Percentiles rank a stretch among this genome's conserved stretches.
These are phyloP conservation scores for Leavenworthia alabamica DNA, from an alignment of 345 rosid genomes.

Conservation along the genomic window DNA sequence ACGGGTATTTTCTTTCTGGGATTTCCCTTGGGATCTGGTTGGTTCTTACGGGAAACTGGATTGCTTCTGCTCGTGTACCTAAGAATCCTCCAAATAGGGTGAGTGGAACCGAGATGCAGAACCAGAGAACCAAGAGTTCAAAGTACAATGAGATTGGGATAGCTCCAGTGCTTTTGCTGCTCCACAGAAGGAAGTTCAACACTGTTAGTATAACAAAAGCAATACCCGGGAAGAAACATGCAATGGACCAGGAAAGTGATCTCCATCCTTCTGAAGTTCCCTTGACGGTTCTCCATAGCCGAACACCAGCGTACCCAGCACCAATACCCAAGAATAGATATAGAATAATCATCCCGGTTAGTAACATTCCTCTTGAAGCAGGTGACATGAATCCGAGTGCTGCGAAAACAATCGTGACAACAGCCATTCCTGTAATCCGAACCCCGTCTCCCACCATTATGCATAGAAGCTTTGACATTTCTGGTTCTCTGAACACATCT, in stretches of 20 bases:
- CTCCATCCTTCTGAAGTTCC: slow-evolving; percentile 77
- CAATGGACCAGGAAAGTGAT: slow-evolving; percentile 62
- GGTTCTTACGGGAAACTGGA: slow-evolving; percentile 58
- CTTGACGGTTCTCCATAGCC: slow-evolving; percentile 67
- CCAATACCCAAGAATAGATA: slow-evolving; percentile 67
- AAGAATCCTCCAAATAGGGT: slow-evolving; percentile 72
- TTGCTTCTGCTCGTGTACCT: slow-evolving; percentile 61
- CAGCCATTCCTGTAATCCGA: slow-evolving; percentile 76
- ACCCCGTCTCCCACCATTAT: slow-evolving; percentile 73
- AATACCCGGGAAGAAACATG: slow-evolving; percentile 80
- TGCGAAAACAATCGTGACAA: slow-evolving; percentile 68
- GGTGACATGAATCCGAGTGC: slow-evolving; percentile 83
- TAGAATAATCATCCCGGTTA: slow-evolving; percentile 77
- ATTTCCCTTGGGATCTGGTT: slow-evolving; percentile 83
- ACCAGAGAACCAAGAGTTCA: slow-evolving; percentile 66
- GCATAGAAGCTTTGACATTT: slow-evolving; percentile 58
- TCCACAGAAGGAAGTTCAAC: slow-evolving; percentile 70
- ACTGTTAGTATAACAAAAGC: slow-evolving; percentile 64
- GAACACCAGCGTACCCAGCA: slow-evolving; percentile 68
- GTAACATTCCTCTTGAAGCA: slow-evolving; percentile 79
- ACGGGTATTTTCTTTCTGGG: slow-evolving; percentile 75
- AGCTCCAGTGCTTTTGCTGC: slow-evolving; percentile 72
- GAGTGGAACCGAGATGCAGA: slow-evolving; percentile 78
- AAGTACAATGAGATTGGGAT: slow-evolving; percentile 71
- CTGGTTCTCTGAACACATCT: slow-evolving; percentile 84